Percentiles rank a stretch among this genome's conserved stretches.
phyloP scores from a whole-genome alignment of 2,329 filamentous ascomycete genomes.

The Rhexocercosporidium sp. region DNA sequence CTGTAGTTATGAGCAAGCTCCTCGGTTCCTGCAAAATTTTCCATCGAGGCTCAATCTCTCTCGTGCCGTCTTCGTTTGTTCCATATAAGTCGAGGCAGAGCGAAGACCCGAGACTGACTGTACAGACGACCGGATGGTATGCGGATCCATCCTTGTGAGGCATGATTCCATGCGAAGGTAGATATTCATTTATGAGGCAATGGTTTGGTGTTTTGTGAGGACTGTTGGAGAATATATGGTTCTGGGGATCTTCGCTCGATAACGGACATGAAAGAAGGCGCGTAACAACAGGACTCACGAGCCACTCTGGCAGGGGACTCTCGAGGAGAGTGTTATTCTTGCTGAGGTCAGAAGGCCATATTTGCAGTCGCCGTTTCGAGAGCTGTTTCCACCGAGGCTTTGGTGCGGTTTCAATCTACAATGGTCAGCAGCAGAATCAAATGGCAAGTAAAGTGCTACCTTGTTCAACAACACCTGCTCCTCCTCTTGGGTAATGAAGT shows the following conservation, averaged over 20 bases:
- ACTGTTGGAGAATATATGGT: constrained; percentile 62
- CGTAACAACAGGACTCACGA: constrained; percentile 70
- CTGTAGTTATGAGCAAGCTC: constrained; percentile 77
- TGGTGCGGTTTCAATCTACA: constrained; percentile 63
- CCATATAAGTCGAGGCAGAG: constrained; percentile 79
- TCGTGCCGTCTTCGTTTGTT: constrained; percentile 64
- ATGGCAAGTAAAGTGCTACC: constrained; percentile 49
- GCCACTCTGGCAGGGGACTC: constrained; percentile 75
- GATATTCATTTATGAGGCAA: constrained; percentile 92
- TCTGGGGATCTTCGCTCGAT: constrained; percentile 33
- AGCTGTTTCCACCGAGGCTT: constrained; percentile 85
- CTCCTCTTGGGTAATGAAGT: constrained; percentile 81
- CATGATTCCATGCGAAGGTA: constrained; percentile 91
- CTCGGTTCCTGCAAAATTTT: constrained; percentile 82
- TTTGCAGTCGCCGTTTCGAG: constrained; percentile 87
- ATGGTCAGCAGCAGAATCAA: constrained; percentile 14
- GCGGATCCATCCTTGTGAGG: constrained; percentile 91
- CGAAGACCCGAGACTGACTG: constrained; percentile 80
- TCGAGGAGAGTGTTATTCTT: constrained; percentile 80
- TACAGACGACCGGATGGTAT: constrained; percentile 88
- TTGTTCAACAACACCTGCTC: constrained; percentile 74
- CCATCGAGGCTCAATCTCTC: constrained; percentile 56
- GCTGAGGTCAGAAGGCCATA: constrained; percentile 84
- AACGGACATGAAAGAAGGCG: constrained; percentile 59
- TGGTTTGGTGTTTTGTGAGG: constrained; percentile 85